These are phyloP conservation scores for Trypanosoma platydactyli DNA, from an alignment of 208 protist genomes.

Conservation along the genomic window DNA sequence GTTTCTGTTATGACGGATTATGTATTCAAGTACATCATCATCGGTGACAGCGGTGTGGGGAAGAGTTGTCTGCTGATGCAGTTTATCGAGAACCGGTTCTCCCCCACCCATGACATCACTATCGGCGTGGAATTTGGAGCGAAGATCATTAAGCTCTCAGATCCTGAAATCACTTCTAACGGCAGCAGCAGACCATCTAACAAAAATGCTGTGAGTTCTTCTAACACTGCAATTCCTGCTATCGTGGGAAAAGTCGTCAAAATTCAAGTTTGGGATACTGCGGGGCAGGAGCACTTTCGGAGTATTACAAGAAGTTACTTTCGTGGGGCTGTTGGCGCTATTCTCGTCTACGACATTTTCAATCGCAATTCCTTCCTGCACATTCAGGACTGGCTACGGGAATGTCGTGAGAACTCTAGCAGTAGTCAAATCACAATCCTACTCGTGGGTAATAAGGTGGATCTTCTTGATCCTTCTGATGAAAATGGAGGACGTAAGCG, in stretches of 20 bases:
- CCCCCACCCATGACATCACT: conserved; percentile 94
- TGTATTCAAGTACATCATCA: conserved; percentile 96
- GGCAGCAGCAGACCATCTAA: neutral
- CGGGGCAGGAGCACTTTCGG: too few relatives aligned
- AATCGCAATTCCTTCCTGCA: conserved; percentile 91
- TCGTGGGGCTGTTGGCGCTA: conserved; percentile 79
- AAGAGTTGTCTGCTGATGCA: conserved; percentile 95
- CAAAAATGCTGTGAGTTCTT: neutral
- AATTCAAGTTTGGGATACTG: conserved; percentile 50
- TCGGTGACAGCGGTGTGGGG: conserved; percentile 84
- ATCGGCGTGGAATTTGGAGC: conserved; percentile 98
- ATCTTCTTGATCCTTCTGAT: conserved; percentile 48
- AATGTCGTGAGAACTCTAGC: conserved; percentile 65
- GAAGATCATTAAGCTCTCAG: conserved; percentile 75
- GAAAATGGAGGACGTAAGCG: conserved; percentile 23
- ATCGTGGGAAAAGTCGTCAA: conserved; percentile 25
- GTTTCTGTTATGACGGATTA: conserved; percentile 38
- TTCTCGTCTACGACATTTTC: conserved; percentile 95
- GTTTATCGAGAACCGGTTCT: conserved; percentile 96
- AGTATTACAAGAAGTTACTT: too few relatives aligned
- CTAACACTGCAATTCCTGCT: conserved; percentile 25
- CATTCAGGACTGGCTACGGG: conserved; percentile 65
- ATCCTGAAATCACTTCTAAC: neutral
- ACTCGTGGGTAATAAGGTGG: conserved; percentile 97
- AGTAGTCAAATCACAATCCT: conserved; percentile 94